Evolutionary conservation across 306 rosid genomes (phyloP), one percentile per base, ranked within the genome.

Genomic region (Malus asiatica): DNA sequence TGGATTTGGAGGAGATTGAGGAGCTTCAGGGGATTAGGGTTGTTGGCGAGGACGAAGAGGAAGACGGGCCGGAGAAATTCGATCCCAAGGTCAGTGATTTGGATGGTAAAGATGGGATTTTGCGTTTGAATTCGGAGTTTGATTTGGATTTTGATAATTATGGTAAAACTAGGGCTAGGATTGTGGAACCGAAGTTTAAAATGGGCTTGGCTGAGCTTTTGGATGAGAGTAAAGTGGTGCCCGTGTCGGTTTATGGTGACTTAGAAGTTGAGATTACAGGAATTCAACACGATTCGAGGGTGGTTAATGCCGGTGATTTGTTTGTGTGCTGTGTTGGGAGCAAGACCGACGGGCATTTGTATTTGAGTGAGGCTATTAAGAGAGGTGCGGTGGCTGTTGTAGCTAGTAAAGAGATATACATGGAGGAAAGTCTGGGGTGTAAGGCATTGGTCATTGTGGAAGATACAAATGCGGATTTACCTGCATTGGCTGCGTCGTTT

Each of bases 371-470:
- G 86, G 97, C 99, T 79, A 93, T 90, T 83, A 95, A 95, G 90
- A 89, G 97, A 86, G 93, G 97, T 19, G 97, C 96, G 0, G 88
- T 95, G 52, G 99, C 97, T 30, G 93, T 95, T 32, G 97, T 95
- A 19, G 96, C 97, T 0, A 92, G 97, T 71, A 93, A 95, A 80
- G 99, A 92, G 92, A 89, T 92, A 77, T 91, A 88, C n/a, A 88
- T 95, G 66, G 92, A 92, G 82, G 96, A 89, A 58, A 92, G 90
- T 51, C 80, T 90, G 77, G 97, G 91, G 45, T 89, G 97, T 66
- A 92, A 90, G 87, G 99, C 99, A 72, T 86, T 92, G 87, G 97
- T 92, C 65, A 86, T 95, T 74, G 97, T 95, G 83, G 99, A 95
- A 52, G 99, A 95, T 61, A 95, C 97, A 1, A 87, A 84, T 77